These are phyloP conservation scores for Sphaerulina musiva DNA, from an alignment of 2,329 filamentous ascomycete species.

Conservation along the genomic window DNA sequence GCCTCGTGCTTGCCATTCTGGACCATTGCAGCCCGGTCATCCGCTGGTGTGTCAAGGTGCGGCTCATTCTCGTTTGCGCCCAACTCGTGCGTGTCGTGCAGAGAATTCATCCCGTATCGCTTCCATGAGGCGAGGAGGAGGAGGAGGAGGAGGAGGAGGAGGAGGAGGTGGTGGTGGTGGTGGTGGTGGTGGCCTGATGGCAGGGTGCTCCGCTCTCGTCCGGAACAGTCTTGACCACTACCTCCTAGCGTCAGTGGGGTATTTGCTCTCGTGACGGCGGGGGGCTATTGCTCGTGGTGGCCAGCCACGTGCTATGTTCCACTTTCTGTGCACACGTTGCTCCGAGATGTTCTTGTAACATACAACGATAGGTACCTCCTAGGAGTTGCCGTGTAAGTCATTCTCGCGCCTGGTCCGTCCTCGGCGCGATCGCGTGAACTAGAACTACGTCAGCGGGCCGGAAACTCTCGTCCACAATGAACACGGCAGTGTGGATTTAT, in stretches of 20 bases:
- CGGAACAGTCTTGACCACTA: neutral
- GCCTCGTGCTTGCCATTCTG: neutral
- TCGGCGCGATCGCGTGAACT: too few species aligned
- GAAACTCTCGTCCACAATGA: too few species aligned
- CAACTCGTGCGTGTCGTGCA: neutral
- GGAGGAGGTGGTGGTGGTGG: too few species aligned
- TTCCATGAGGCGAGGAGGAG: conserved; percentile 1
- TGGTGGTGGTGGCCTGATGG: neutral
- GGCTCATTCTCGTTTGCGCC: neutral
- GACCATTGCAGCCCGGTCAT: neutral
- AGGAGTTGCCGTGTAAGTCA: too few species aligned
- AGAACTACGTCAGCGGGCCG: too few species aligned
- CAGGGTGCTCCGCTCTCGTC: neutral
- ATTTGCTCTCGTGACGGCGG: neutral
- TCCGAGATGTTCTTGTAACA: neutral
- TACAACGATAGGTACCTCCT: neutral
- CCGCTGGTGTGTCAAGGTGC: neutral
- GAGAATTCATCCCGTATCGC: neutral
- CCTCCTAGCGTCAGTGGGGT: neutral
- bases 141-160: too few species aligned
- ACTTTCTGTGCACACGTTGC: neutral
- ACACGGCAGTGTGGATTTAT: too few species aligned
- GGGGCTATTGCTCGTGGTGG: neutral
- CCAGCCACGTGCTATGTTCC: neutral
- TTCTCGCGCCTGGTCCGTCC: too few species aligned